Evolutionary conservation across 441 rosid species (phyloP), one percentile per base, ranked within the genome.

Genomic region (Populus hybrid): DNA sequence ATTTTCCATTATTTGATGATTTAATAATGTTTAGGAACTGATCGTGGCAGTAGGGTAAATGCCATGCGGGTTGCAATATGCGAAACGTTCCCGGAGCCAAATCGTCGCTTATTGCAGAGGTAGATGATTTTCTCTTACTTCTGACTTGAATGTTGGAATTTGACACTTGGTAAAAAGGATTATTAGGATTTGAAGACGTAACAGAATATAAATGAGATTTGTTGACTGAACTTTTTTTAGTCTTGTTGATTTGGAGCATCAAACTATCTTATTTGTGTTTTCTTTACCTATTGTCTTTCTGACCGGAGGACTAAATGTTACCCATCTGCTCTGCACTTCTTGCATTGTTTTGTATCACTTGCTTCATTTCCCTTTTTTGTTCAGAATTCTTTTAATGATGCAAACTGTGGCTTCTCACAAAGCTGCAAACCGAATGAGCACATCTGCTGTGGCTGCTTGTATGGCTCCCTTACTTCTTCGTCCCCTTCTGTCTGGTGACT

Each of bases 1-100:
- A 68, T 76, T 71, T 78, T 72, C 50, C 66, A 61, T 74, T 74
- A 24, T 66, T 77, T 75, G 74, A 75, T 40, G 59, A 76, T 75
- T 61, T 76, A 72, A 67, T 73, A 71, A 83, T 83, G 64, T 71
- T 74, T 86, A 94, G 99, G 97, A 80, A 81, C 89, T 61, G 94
- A 92, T 76, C 95, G 90, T 56, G 83, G 84, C 67, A 77, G 61
- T 83, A 87, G 97, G 88, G 91, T 92, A 77, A 87, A 86, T 86
- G 90, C 95, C 82, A 93, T 94, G 93, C 91, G 97, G 71, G 81
- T 83, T 77, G 98, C 99, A 78, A 92, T 97, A 80, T 87, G 91
- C 71, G 99, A 94, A 84, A 89, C 97, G 68, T 97, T 97, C 83
- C 99, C 99, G 69, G 99, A 97, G 89, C 99, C 99, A 82, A 97